Percentiles rank a stretch among this genome's conserved stretches.
Conservation (phyloP, 2,329 filamentous ascomycete species). For the Paraphoma sp. region DNA sequence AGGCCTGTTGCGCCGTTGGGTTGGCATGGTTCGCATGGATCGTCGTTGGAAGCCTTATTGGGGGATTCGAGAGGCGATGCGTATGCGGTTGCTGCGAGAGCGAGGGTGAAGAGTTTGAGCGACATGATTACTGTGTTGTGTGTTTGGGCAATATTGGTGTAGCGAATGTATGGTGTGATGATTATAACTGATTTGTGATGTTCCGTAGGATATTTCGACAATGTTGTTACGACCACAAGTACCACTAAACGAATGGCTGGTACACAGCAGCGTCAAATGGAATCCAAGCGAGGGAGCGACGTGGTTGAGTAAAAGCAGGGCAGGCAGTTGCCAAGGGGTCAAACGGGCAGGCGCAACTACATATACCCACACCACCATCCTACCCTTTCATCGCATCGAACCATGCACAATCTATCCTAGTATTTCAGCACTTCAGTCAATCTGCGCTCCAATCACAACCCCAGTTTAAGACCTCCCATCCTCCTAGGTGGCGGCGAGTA, state of each 20-base stretch:
- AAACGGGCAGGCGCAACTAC: background rate
- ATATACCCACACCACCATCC: background rate
- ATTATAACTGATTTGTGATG: background rate
- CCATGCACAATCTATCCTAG: background rate
- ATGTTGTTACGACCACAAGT: background rate
- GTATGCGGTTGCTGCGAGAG: conserved; percentile 28
- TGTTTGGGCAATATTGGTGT: background rate
- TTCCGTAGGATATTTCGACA: no score
- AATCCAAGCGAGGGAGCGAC: background rate
- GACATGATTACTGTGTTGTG: conserved; percentile 25
- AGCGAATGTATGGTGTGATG: background rate
- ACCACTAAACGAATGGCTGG: conserved; percentile 4
- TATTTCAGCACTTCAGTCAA: background rate
- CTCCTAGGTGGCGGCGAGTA: background rate
- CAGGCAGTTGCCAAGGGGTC: background rate
- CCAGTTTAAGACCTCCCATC: background rate
- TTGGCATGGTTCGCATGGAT: conserved; percentile 43
- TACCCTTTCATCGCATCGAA: background rate
- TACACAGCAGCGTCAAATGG: background rate
- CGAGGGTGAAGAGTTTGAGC: conserved; percentile 29
- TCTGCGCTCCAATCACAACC: background rate
- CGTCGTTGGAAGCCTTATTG: conserved; percentile 31
- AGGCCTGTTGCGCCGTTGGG: conserved; percentile 43
- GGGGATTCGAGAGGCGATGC: conserved; percentile 29
- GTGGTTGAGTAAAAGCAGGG: background rate